Evolutionary conservation across 768 basidiomycete species (phyloP), one percentile per base, ranked within the genome.

Genomic region (Holtermanniella nyarrowii): DNA sequence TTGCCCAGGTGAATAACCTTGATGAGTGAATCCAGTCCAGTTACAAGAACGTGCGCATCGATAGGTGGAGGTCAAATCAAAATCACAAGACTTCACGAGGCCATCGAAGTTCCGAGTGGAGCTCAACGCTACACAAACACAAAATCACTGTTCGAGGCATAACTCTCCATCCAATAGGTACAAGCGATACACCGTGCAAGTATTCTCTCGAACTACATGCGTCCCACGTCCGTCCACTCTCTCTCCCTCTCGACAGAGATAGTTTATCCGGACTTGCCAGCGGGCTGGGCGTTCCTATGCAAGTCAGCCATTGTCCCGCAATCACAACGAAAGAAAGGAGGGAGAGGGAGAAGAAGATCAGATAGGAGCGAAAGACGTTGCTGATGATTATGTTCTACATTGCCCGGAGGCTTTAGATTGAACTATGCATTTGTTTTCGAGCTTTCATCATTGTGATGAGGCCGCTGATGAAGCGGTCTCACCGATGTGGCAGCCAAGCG

Each of bases 321-420:
- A 20, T 12, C n/a, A 39, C 12, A 26, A 16, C 26, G 26, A 24
- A 26, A 22, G 20, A 21, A 45, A 45, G 53, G 41, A 16, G 42
- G 13, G 42, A 22, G 39, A 50, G 22, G 44, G 25, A 49, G 25
- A 51, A 51, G 31, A 41, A 26, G 54, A 26, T 91, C 89, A 91
- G 88, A 91, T 91, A 91, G 88, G 88, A 91, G 89, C 88, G 89
- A 91, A 91, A 91, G 89, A 95, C 88, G 73, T 80, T 65, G 76
- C 80, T n/a, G 84, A 86, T 87, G 82, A 77, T 80, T 74, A 74
- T 78, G 83, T 75, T 89, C 85, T 82, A 86, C 87, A 89, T 73
- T 67, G 43, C 48, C 62, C 65, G 62, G 59, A 72, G 74, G 74
- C 73, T 86, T 93, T 88, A 83, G 88, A 82, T 86, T 91, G 88